phyloP scores from a whole-genome alignment of 768 basidiomycete genomes.

The Termitomyces sp. region DNA sequence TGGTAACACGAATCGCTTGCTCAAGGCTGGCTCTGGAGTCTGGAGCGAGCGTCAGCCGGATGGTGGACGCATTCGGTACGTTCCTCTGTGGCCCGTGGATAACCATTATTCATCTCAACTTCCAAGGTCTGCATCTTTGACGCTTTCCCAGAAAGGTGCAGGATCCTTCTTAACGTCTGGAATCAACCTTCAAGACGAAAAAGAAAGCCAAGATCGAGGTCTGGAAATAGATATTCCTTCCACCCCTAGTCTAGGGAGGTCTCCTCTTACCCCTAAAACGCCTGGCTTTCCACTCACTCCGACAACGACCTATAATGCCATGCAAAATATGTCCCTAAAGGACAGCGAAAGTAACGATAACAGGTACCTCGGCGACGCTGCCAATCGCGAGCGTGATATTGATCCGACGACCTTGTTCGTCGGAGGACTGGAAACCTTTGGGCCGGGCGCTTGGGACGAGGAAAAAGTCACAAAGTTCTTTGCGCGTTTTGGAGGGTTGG shows the following conservation, averaged over 20 bases:
- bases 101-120: neutral
- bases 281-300: slow-evolving; percentile 53
- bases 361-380: slow-evolving; percentile 15
- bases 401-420: slow-evolving; percentile 76
- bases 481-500: slow-evolving; percentile 60
- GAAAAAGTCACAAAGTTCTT: slow-evolving; percentile 59
- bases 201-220: slow-evolving; percentile 20
- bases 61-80: slow-evolving; percentile 12
- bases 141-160: slow-evolving; percentile 11
- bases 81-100: neutral
- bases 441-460: slow-evolving; percentile 69
- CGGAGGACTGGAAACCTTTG: slow-evolving; percentile 68
- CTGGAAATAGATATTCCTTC: slow-evolving; percentile 42
- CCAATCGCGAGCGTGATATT: slow-evolving; percentile 37
- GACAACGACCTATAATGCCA: slow-evolving; percentile 35
- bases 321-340: slow-evolving; percentile 28
- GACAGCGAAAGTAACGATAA: slow-evolving; percentile 25
- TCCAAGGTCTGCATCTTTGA: slow-evolving; percentile 16
- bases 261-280: slow-evolving; percentile 51
- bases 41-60: slow-evolving; percentile 25
- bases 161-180: slow-evolving; percentile 5
- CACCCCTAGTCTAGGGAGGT: slow-evolving; percentile 46
- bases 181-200: slow-evolving; percentile 8
- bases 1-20: slow-evolving; percentile 24
- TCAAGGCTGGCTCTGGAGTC: slow-evolving; percentile 23